Percentiles rank a stretch among this genome's conserved stretches.
Conservation (phyloP, 306 rosid species). For the Acacia acuminata region DNA sequence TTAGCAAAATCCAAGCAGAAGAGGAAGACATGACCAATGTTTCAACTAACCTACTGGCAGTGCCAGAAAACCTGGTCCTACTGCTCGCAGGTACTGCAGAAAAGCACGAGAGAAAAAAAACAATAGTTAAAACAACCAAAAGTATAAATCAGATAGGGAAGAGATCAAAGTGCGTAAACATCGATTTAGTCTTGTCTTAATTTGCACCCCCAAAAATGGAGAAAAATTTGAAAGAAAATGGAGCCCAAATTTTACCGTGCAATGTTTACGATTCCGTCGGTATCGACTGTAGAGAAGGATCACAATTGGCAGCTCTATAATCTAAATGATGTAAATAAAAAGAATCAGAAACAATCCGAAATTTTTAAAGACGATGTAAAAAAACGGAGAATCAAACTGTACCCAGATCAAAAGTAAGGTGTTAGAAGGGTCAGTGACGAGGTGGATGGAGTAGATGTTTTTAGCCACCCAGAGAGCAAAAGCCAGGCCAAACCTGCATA, state of each 20-base stretch:
- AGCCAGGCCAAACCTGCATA: slow-evolving; percentile 28
- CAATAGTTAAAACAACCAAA: neutral
- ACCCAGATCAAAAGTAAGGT: slow-evolving; percentile 48
- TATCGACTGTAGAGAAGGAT: slow-evolving; percentile 41
- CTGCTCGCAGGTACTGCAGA: slow-evolving; percentile 71
- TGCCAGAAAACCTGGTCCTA: slow-evolving; percentile 76
- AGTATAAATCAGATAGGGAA: neutral
- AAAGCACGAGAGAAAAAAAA: neutral
- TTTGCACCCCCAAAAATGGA: neutral
- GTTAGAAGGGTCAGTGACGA: slow-evolving; percentile 40
- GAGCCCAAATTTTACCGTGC: slow-evolving; percentile 34
- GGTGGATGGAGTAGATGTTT: slow-evolving; percentile 29
- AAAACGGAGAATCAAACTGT: neutral
- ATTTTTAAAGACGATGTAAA: too few species aligned
- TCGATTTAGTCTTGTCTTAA: neutral
- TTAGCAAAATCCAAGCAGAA: neutral
- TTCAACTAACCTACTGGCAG: slow-evolving; percentile 72
- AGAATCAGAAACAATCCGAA: neutral
- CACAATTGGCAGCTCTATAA: slow-evolving; percentile 40
- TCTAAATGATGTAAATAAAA: slow-evolving; percentile 28
- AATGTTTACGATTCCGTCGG: slow-evolving; percentile 30
- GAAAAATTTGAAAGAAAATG: neutral
- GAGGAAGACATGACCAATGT: neutral
- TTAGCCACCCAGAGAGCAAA: slow-evolving; percentile 27
- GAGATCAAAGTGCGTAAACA: neutral